Conservation (phyloP, 768 basidiomycete genomes). For the Mycena vitilis region DNA sequence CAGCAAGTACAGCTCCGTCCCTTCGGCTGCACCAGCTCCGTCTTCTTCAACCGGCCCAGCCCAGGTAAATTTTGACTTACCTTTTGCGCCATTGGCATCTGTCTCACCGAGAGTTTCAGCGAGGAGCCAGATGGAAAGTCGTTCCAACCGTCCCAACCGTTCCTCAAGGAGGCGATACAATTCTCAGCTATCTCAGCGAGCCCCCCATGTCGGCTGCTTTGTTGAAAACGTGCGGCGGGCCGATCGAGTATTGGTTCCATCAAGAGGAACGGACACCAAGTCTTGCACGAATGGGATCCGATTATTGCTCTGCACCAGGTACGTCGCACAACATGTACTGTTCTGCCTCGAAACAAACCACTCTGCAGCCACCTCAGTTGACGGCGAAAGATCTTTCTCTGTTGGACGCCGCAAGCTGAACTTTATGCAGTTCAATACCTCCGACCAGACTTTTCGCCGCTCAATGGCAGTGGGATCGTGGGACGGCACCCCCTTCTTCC, state of each 20-base stretch:
- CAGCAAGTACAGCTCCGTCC: not conserved
- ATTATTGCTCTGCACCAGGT: slow-evolving; percentile 2
- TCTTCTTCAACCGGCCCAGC: not conserved
- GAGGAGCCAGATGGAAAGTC: not conserved
- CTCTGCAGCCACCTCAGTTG: not conserved
- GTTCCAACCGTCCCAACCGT: not conserved
- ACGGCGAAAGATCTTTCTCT: not conserved
- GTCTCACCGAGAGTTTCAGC: not conserved
- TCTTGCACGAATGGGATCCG: not conserved
- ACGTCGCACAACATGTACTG: not conserved
- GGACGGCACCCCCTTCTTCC: not conserved
- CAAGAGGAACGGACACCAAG: not conserved
- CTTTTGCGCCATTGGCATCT: too few species aligned
- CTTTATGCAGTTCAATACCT: not conserved
- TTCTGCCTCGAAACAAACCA: not conserved
- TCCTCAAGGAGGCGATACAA: not conserved
- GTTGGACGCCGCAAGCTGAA: not conserved
- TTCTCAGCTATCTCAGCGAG: not conserved
- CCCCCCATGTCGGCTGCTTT: not conserved
- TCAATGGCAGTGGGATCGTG: not conserved
- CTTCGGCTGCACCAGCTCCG: not conserved
- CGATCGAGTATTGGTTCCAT: not conserved
- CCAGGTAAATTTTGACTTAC: not conserved
- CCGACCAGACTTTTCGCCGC: not conserved
- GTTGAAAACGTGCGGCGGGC: not conserved